Evolutionary conservation across 805 yeast genomes (phyloP).

Genomic region (Spathaspora sp.): DNA sequence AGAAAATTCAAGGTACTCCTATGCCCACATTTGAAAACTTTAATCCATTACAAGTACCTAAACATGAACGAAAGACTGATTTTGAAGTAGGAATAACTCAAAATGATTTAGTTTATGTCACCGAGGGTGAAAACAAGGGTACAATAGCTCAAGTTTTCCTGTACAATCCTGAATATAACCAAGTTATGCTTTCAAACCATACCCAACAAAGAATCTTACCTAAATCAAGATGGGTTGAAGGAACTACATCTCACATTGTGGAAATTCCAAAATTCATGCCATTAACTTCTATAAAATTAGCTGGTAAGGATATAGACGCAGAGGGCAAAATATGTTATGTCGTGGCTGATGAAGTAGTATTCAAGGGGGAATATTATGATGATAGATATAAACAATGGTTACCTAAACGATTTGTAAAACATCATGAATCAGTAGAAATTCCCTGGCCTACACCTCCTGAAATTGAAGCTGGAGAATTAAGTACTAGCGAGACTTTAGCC

Average conservation of each 20-base stretch:
- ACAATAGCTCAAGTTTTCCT: constrained; percentile 64
- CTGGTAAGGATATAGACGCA: constrained; percentile 71
- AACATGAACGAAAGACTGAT: constrained; percentile 34
- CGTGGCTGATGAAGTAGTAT: constrained; percentile 72
- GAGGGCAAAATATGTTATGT: constrained; percentile 63
- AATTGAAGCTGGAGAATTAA: constrained; percentile 51
- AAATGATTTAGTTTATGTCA: constrained; percentile 76
- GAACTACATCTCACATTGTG: constrained; percentile 67
- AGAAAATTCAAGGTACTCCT: constrained; percentile 19
- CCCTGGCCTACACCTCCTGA: constrained; percentile 85
- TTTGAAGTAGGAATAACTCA: constrained; percentile 57
- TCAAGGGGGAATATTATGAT: constrained; percentile 71
- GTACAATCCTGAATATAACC: constrained; percentile 57
- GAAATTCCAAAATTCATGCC: constrained; percentile 65
- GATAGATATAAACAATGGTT: constrained; percentile 65
- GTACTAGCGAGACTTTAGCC: constrained; percentile 54
- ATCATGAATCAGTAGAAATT: constrained; percentile 63
- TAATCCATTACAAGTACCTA: constrained; percentile 16
- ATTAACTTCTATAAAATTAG: constrained; percentile 62
- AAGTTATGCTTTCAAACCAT: constrained; percentile 65
- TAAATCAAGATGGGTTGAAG: constrained; percentile 64
- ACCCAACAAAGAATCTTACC: constrained; percentile 68
- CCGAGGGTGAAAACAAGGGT: constrained; percentile 72
- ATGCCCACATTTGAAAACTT: constrained; percentile 33
- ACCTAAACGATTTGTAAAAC: constrained; percentile 74